Percentiles rank a stretch among this genome's conserved stretches.
Evolutionary conservation across 306 rosid species (phyloP).

Genomic region (Dalbergia oliveri): DNA sequence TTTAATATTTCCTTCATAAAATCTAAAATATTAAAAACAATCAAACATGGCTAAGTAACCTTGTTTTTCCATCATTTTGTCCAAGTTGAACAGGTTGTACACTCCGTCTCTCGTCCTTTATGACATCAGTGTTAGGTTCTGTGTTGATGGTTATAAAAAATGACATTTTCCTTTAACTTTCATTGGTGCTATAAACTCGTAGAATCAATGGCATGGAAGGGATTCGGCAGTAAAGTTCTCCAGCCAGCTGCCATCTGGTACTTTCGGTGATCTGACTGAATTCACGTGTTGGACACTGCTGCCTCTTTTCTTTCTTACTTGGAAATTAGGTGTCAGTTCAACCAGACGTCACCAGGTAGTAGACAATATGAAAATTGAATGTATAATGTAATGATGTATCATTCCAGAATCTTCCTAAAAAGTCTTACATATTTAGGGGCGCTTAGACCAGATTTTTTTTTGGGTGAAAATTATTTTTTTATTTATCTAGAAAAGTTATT

Average conservation of each 20-base stretch:
- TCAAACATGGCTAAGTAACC: conserved; percentile 4
- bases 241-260: conserved; percentile 32
- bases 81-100: neutral
- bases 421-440: too few species aligned
- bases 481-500: too few species aligned
- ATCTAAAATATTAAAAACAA: too few species aligned
- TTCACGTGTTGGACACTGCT: conserved; percentile 9
- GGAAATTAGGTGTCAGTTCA: neutral
- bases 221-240: conserved; percentile 4
- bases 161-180: neutral
- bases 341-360: neutral
- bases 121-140: conserved; percentile 2
- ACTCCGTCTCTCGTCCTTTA: neutral
- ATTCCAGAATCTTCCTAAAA: too few species aligned
- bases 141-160: neutral
- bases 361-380: too few species aligned
- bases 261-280: conserved; percentile 11
- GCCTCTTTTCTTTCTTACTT: neutral
- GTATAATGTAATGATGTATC: too few species aligned
- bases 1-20: too few species aligned
- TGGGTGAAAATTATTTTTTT: too few species aligned
- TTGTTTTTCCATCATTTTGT: neutral
- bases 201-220: conserved; percentile 4
- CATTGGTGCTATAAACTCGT: too few species aligned
- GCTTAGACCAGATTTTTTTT: too few species aligned